A percentile compares a stretch with the other conserved stretches of the same genome.
Evolutionary conservation across 73 alveolate species (phyloP).

Genomic region (Paramecium sexaurelia): DNA sequence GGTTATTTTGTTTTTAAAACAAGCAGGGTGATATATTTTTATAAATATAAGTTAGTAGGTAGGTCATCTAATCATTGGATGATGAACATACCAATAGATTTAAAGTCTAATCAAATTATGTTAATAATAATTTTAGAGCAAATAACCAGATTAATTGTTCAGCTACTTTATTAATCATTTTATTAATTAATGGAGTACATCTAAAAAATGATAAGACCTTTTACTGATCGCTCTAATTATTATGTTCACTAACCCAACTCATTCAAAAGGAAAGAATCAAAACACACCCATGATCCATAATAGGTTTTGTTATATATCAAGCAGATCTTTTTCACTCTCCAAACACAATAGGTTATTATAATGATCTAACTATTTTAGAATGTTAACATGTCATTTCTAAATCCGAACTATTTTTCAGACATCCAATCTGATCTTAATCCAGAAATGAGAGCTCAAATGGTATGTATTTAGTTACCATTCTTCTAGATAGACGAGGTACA

Average conservation of each 20-base stretch:
- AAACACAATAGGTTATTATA: not conserved
- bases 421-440: not conserved
- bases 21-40: slow-evolving; percentile 10
- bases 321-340: not conserved
- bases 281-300: slow-evolving; percentile 29
- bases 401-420: not conserved
- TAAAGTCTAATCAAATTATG: slow-evolving; percentile 41
- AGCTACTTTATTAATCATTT: slow-evolving; percentile 38
- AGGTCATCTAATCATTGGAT: not conserved
- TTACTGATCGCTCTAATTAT: not conserved
- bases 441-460: slow-evolving; percentile 20
- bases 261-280: not conserved
- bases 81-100: slow-evolving; percentile 9
- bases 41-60: not conserved
- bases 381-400: slow-evolving; percentile 1
- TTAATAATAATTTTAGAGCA: slow-evolving; percentile 41
- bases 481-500: not conserved
- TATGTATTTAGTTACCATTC: not conserved
- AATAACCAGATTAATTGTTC: slow-evolving; percentile 46
- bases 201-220: not conserved
- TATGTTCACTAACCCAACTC: not conserved
- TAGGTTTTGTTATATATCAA: not conserved
- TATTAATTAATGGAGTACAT: not conserved
- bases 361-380: not conserved
- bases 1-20: too few species aligned